Percentiles rank a stretch among this genome's conserved stretches.
phyloP scores from a whole-genome alignment of 2,329 filamentous ascomycete species.

The Myotisia sp. region DNA sequence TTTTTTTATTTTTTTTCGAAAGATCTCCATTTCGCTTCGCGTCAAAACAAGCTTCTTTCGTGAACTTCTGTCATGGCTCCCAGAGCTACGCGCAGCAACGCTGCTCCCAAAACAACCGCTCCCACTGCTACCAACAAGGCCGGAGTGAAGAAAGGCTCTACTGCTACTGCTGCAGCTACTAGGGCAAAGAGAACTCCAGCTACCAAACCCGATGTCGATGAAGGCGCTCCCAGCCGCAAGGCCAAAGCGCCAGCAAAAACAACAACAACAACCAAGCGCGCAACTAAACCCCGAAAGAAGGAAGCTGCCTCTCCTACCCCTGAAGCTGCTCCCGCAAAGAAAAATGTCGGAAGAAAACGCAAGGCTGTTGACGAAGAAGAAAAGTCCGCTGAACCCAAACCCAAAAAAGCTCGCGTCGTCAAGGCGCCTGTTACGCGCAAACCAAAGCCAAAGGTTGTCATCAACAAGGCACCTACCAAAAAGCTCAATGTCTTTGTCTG shows the following conservation, averaged over 20 bases:
- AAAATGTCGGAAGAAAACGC: conserved; percentile 7
- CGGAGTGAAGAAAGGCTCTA: conserved; percentile 3
- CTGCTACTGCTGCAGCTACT: conserved; percentile 5
- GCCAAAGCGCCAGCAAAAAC: background rate
- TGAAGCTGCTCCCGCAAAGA: conserved; percentile 8
- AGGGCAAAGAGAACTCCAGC: conserved; percentile 4
- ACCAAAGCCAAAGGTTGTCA: conserved; percentile 23
- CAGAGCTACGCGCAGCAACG: too few species aligned
- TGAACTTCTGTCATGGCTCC: too few species aligned
- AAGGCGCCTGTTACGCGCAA: conserved; percentile 6
- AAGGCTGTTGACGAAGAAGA: conserved; percentile 11
- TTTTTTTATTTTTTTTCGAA: too few species aligned
- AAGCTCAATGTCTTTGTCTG: conserved; percentile 62
- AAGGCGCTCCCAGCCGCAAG: conserved; percentile 1
- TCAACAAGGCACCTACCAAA: conserved; percentile 47
- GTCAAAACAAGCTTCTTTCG: too few species aligned
- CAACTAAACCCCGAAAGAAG: conserved; percentile 1
- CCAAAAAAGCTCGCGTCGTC: conserved; percentile 15
- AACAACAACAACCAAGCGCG: background rate
- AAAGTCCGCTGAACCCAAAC: conserved; percentile 6
- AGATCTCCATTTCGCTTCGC: too few species aligned
- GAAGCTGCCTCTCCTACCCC: conserved; percentile 16
- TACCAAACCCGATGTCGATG: background rate
- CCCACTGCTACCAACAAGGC: conserved; percentile 5
- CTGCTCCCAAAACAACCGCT: background rate